Evolutionary conservation across 2,329 filamentous ascomycete genomes (phyloP).

Genomic region (Nothopassalora personata): DNA sequence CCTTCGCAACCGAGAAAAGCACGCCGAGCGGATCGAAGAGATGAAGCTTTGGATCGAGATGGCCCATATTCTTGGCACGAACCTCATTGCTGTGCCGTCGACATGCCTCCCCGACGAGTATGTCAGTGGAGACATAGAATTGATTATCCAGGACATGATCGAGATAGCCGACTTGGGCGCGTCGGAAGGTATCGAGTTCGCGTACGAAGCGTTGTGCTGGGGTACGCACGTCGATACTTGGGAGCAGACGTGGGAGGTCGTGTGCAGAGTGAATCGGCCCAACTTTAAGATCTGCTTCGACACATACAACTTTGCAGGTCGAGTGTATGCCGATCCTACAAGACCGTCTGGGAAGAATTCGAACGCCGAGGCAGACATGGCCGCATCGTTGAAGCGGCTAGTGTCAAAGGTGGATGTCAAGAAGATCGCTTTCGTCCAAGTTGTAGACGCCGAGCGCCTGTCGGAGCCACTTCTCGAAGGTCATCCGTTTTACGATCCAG

Average conservation of each 20-base stretch:
- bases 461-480: slow-evolving; percentile 50
- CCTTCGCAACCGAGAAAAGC: slow-evolving; percentile 56
- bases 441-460: slow-evolving; percentile 67
- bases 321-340: slow-evolving; percentile 65
- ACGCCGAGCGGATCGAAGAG: slow-evolving; percentile 55
- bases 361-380: slow-evolving; percentile 53
- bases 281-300: slow-evolving; percentile 77
- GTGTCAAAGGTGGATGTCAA: slow-evolving; percentile 51
- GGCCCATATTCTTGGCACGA: slow-evolving; percentile 58
- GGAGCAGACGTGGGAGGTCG: slow-evolving; percentile 66
- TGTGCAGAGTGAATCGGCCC: slow-evolving; percentile 57
- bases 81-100: slow-evolving; percentile 69
- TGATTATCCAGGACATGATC: slow-evolving; percentile 58
- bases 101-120: slow-evolving; percentile 57
- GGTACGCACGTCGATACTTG: slow-evolving; percentile 65
- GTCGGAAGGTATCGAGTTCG: slow-evolving; percentile 56
- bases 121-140: slow-evolving; percentile 47
- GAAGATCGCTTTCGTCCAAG: slow-evolving; percentile 71
- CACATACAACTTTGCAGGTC: slow-evolving; percentile 70
- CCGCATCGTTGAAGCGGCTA: slow-evolving; percentile 52
- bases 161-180: slow-evolving; percentile 64
- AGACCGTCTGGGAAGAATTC: slow-evolving; percentile 46
- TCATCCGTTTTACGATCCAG: slow-evolving; percentile 55
- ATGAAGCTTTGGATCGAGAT: slow-evolving; percentile 66
- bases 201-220: slow-evolving; percentile 70